Base-by-base conservation (phyloP, 768 basidiomycete species). In the Saitozyma sp. region DNA sequence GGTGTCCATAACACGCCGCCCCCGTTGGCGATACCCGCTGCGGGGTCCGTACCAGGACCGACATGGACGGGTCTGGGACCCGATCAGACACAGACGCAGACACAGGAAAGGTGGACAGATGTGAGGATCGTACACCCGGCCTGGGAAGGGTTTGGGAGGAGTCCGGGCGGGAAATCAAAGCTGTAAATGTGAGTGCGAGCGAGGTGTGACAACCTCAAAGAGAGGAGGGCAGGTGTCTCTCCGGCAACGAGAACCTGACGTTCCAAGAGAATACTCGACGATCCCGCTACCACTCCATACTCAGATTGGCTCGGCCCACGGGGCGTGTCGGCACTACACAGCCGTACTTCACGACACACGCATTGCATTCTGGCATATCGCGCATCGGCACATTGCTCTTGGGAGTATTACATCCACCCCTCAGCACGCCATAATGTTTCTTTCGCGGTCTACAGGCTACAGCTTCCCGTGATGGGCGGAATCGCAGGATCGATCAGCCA, bases 401-500 rank as follows among this genome's bases (percentile, higher is more conserved):
- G 9, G 45, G 9, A 45, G 11, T 42, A 10, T 1, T 14, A 42
- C 48, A 38, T 50, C 61, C 20, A 6, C 20, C 9, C n/a, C 50
- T 57, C 39, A 14, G 10, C 48, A 16, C 9, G 2, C 19, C 51
- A 29, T 20, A 43, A 14, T 11, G 29, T 6, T 13, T 8, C 7
- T 10, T 56, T 9, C 19, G 40, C 17, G 17, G 9, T 45, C 38
- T 40, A n/a, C 39, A 43, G 29, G 29, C 29, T 29, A 29, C 29
- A 29, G 29, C 29, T 2, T 2, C 5, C 29, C 29, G 29, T 5
- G 29, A 29, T 29, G 29, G 29, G 29, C 5, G 29, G 29, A 29
- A 5, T 29, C 19, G 13, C 51, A 42, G 6, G 20, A 20, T 85
- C 81, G 91, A 16, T 61, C 58, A 61, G 69, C n/a, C 82, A 91